Evolutionary conservation across 495 filamentous ascomycete genomes (phyloP).

Genomic region (Penicillium riverlandense): DNA sequence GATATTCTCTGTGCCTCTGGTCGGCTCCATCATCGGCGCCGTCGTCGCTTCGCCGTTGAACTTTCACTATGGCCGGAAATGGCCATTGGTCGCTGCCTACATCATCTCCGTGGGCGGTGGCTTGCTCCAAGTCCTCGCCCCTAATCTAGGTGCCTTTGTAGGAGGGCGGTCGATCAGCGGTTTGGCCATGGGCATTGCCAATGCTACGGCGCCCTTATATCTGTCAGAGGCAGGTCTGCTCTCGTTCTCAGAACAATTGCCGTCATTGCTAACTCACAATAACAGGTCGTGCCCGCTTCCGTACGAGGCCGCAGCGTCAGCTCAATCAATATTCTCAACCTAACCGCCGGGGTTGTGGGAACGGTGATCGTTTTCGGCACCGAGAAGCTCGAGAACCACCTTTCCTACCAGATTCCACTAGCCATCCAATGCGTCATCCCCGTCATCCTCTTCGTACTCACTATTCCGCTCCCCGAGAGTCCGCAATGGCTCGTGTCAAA

Average conservation of each 20-base stretch:
- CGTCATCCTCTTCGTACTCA: slow-evolving; percentile 18
- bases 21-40: slow-evolving; percentile 26
- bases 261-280: background rate
- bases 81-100: slow-evolving; percentile 26
- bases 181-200: slow-evolving; percentile 26
- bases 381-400: slow-evolving; percentile 12
- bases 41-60: slow-evolving; percentile 27
- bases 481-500: slow-evolving; percentile 58
- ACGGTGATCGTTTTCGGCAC: slow-evolving; percentile 27
- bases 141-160: slow-evolving; percentile 27
- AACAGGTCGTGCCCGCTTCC: slow-evolving; percentile 24
- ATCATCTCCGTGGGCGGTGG: slow-evolving; percentile 27
- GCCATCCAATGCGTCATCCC: slow-evolving; percentile 28
- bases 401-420: slow-evolving; percentile 26
- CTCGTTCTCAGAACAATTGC: background rate
- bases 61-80: slow-evolving; percentile 27
- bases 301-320: slow-evolving; percentile 31
- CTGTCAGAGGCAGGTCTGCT: slow-evolving; percentile 21
- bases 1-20: slow-evolving; percentile 29
- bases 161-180: slow-evolving; percentile 26
- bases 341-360: slow-evolving; percentile 27
- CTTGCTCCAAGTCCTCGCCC: slow-evolving; percentile 30
- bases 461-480: slow-evolving; percentile 45
- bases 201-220: slow-evolving; percentile 31
- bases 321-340: slow-evolving; percentile 28